Evolutionary conservation across 164 flowering plant species (phyloP).

Genomic region (Magnolia sinica): DNA sequence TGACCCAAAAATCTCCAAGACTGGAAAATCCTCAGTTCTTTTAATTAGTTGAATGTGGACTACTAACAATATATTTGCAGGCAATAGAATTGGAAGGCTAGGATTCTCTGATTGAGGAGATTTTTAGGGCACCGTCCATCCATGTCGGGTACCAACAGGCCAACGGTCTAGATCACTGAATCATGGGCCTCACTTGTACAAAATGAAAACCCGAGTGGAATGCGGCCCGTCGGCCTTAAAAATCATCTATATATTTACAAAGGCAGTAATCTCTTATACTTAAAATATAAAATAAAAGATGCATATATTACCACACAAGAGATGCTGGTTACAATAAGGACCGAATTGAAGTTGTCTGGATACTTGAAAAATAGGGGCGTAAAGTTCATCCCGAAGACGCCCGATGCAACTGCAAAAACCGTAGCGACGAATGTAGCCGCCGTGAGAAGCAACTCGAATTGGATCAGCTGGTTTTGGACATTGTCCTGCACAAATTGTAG

Average conservation of each 20-base stretch:
- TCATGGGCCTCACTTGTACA: too few relatives aligned
- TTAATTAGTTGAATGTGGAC: too few relatives aligned
- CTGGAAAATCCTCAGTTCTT: too few relatives aligned
- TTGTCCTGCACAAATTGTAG: slow-evolving; percentile 56
- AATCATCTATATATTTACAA: slow-evolving; percentile 21
- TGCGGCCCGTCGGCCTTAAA: too few relatives aligned
- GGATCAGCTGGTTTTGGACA: slow-evolving; percentile 90
- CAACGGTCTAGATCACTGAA: too few relatives aligned
- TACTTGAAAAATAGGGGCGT: slow-evolving; percentile 42
- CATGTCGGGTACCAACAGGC: too few relatives aligned
- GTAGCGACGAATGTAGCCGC: slow-evolving; percentile 87
- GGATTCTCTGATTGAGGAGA: too few relatives aligned
- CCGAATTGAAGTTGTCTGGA: slow-evolving; percentile 66
- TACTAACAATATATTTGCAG: too few relatives aligned
- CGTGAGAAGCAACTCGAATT: slow-evolving; percentile 83
- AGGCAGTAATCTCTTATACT: slow-evolving; percentile 66
- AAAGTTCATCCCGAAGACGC: slow-evolving; percentile 93
- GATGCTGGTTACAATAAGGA: slow-evolving; percentile 47
- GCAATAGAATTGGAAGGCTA: too few relatives aligned
- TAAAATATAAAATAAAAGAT: slow-evolving; percentile 60
- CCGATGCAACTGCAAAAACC: slow-evolving; percentile 80
- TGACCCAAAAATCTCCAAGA: too few relatives aligned
- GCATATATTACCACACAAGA: slow-evolving; percentile 45
- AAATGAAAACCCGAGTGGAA: too few relatives aligned
- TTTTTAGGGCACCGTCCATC: too few relatives aligned